phyloP scores from a whole-genome alignment of 768 basidiomycete genomes.

The Suillus luteus region DNA sequence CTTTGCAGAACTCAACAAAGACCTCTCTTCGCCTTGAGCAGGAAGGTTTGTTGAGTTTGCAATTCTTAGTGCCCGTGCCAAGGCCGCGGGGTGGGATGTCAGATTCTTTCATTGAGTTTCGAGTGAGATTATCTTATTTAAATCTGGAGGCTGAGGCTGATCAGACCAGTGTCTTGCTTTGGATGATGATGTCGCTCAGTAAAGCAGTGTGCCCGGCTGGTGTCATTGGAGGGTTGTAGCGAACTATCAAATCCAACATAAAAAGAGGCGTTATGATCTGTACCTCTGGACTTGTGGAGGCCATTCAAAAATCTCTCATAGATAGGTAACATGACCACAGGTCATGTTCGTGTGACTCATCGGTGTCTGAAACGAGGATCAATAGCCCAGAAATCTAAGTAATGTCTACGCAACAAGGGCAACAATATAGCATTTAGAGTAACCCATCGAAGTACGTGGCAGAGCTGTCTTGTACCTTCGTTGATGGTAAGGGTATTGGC shows the following conservation, averaged over 20 bases:
- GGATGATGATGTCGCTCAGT: conserved; percentile 30
- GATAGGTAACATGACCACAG: not conserved
- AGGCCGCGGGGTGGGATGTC: conserved; percentile 41
- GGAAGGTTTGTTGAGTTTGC: conserved; percentile 81
- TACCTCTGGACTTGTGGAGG: not conserved
- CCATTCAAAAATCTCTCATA: not conserved
- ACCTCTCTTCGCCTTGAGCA: conserved; percentile 86
- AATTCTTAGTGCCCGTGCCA: conserved; percentile 79
- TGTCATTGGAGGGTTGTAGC: not conserved
- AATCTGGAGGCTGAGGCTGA: conserved; percentile 16
- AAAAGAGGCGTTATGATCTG: not conserved
- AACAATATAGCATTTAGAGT: conserved; percentile 21
- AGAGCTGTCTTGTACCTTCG: conserved; percentile 24
- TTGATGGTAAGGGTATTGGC: conserved; percentile 9
- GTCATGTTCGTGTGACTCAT: not conserved
- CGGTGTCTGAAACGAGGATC: not conserved
- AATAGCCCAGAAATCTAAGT: conserved; percentile 3
- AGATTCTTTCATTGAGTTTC: conserved; percentile 84
- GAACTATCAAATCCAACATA: not conserved
- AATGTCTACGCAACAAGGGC: conserved; percentile 9
- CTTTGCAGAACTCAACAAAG: conserved; percentile 82
- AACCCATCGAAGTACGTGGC: conserved; percentile 47
- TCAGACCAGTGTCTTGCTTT: conserved; percentile 31
- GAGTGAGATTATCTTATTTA: conserved; percentile 51
- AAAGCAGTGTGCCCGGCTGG: not conserved